Conservation (phyloP, 1,284 basidiomycete species). For the Tylopilus sp. region DNA sequence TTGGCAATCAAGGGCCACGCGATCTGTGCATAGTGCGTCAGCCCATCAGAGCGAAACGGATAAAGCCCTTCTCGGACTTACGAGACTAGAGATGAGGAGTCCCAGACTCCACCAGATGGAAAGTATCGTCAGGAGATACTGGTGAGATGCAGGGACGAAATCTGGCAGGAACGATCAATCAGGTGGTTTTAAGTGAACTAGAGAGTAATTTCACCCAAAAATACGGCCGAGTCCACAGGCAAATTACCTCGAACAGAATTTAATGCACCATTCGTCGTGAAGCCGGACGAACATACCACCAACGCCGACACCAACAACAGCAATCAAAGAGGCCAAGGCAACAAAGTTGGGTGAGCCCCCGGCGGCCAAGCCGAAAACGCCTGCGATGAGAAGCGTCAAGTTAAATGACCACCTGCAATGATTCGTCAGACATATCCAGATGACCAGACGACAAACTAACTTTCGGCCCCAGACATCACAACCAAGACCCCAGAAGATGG, state of each 20-base stretch:
- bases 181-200: neutral
- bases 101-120: slow-evolving; percentile 73
- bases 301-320: slow-evolving; percentile 45
- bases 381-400: slow-evolving; percentile 56
- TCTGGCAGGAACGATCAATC: slow-evolving; percentile 38
- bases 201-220: slow-evolving; percentile 43
- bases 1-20: slow-evolving; percentile 52
- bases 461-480: slow-evolving; percentile 64
- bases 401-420: slow-evolving; percentile 54
- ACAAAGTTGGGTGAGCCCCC: slow-evolving; percentile 43
- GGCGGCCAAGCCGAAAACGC: slow-evolving; percentile 51
- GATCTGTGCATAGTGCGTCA: slow-evolving; percentile 25
- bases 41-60: slow-evolving; percentile 1
- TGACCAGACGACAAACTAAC: slow-evolving; percentile 29
- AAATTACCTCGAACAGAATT: slow-evolving; percentile 41
- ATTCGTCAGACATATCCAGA: neutral
- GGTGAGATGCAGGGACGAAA: slow-evolving; percentile 63
- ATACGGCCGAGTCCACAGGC: slow-evolving; percentile 64
- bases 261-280: neutral
- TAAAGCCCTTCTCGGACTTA: slow-evolving; percentile 34
- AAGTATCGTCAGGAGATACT: slow-evolving; percentile 64
- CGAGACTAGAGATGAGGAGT: slow-evolving; percentile 58
- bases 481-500: slow-evolving; percentile 62
- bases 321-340: slow-evolving; percentile 43
- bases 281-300: slow-evolving; percentile 35